phyloP scores from a whole-genome alignment of 2,329 filamentous ascomycete genomes.

The Ascochyta lentis region DNA sequence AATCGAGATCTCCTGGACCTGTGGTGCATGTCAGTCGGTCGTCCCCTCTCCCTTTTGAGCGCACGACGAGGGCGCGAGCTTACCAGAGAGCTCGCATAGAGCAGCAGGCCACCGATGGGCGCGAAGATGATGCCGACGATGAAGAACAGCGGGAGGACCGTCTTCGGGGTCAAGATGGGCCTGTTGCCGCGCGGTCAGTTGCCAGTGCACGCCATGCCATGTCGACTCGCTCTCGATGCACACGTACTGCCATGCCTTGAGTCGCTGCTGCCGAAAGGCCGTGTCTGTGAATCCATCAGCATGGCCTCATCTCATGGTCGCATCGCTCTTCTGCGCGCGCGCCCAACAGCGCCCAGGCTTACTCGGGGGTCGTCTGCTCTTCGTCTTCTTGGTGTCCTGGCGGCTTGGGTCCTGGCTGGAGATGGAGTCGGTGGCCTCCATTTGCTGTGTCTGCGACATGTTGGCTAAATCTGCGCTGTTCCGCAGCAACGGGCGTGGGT shows the following conservation, averaged over 20 bases:
- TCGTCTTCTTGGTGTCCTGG: constrained; percentile 67
- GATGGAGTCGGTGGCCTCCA: constrained; percentile 53
- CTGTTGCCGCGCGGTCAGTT: constrained; percentile 59
- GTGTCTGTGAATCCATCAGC: constrained; percentile 69
- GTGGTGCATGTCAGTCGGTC: constrained; percentile 21
- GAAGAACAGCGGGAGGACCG: constrained; percentile 90
- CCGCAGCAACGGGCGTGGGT: constrained; percentile 32
- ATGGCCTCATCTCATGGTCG: neutral
- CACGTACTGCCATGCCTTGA: constrained; percentile 98
- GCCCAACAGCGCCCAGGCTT: constrained; percentile 40
- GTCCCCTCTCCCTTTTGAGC: neutral
- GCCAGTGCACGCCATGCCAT: neutral
- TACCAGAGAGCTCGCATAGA: constrained; percentile 85
- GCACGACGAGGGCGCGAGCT: constrained; percentile 32
- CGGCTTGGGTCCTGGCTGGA: constrained; percentile 52
- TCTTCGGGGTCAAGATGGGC: constrained; percentile 94
- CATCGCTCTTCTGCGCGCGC: constrained; percentile 5
- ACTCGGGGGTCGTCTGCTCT: constrained; percentile 93
- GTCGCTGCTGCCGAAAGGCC: constrained; percentile 92
- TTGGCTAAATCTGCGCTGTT: constrained; percentile 38
- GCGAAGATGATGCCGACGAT: constrained; percentile 90
- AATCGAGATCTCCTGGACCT: constrained; percentile 90
- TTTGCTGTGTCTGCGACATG: constrained; percentile 56
- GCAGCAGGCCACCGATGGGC: constrained; percentile 83
- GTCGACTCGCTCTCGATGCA: neutral